Conservation (phyloP, 2,329 filamentous ascomycete species). For the Camillea tinctor region DNA sequence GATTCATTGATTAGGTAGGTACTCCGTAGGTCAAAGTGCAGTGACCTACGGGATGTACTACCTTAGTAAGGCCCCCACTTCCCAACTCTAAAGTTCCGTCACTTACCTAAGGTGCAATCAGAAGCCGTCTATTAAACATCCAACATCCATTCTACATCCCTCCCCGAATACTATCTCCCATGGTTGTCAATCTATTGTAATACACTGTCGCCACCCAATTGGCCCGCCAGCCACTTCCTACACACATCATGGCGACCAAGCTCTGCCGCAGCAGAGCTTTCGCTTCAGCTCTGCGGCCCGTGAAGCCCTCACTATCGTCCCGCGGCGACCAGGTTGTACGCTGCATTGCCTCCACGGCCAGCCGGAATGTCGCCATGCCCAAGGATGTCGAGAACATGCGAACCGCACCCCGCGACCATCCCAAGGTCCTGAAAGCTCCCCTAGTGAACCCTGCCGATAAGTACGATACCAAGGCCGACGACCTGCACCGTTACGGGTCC, state of each 20-base stretch:
- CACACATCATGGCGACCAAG: conserved; percentile 60
- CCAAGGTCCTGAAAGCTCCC: conserved; percentile 69
- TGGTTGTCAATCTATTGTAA: conserved; percentile 17
- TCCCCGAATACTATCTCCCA: too few relatives aligned
- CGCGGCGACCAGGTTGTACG: conserved; percentile 43
- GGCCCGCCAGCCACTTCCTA: conserved; percentile 37
- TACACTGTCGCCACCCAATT: conserved; percentile 39
- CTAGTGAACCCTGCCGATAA: conserved; percentile 92
- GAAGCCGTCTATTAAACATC: conserved; percentile 2
- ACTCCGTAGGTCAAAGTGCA: too few relatives aligned
- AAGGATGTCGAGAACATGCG: conserved; percentile 67
- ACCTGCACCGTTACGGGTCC: conserved; percentile 90
- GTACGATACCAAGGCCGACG: conserved; percentile 81
- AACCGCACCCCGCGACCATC: conserved; percentile 55
- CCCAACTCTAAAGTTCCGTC: background rate
- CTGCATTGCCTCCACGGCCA: conserved; percentile 50
- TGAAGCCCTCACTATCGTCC: conserved; percentile 42
- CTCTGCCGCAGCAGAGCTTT: conserved; percentile 56
- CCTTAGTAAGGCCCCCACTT: too few relatives aligned
- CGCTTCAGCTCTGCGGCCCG: conserved; percentile 55
- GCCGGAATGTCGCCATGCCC: conserved; percentile 53
- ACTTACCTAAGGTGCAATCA: background rate
- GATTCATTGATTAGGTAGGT: too few relatives aligned
- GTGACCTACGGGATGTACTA: too few relatives aligned
- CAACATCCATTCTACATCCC: too few relatives aligned